These are phyloP conservation scores for Hordeum vulgare DNA, from an alignment of 176 grass and related monocot species.

Conservation along the genomic window DNA sequence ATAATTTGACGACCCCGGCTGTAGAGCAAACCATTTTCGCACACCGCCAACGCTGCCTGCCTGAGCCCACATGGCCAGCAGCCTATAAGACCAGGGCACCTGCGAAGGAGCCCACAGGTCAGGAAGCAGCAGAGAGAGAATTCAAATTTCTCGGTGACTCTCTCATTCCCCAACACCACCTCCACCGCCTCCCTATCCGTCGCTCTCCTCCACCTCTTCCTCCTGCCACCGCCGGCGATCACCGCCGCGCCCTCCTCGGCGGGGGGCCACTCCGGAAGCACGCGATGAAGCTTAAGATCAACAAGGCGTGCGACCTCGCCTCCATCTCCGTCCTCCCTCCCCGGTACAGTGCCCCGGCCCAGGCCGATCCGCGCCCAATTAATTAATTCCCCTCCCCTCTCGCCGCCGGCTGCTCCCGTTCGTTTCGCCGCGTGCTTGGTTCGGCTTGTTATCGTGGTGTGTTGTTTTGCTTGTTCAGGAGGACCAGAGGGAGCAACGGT, in stretches of 20 bases:
- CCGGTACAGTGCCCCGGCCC: slow-evolving; percentile 24
- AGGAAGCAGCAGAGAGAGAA: neutral
- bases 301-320: slow-evolving; percentile 88
- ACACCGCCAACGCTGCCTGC: neutral
- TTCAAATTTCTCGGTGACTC: slow-evolving; percentile 39
- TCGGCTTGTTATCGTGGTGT: neutral
- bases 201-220: neutral
- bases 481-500: slow-evolving; percentile 35
- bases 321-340: slow-evolving; percentile 97
- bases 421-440: neutral
- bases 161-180: neutral
- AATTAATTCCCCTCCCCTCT: neutral
- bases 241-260: neutral
- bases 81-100: neutral
- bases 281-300: slow-evolving; percentile 87
- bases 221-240: neutral
- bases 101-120: neutral
- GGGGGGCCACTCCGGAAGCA: neutral
- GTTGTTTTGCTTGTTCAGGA: slow-evolving; percentile 30
- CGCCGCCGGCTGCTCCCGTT: neutral
- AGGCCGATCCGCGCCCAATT: neutral
- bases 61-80: neutral
- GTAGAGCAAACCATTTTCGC: neutral
- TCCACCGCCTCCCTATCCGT: neutral
- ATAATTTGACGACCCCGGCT: too few species aligned